Evolutionary conservation across 768 basidiomycete genomes (phyloP).

Genomic region (Boletus patriciae): DNA sequence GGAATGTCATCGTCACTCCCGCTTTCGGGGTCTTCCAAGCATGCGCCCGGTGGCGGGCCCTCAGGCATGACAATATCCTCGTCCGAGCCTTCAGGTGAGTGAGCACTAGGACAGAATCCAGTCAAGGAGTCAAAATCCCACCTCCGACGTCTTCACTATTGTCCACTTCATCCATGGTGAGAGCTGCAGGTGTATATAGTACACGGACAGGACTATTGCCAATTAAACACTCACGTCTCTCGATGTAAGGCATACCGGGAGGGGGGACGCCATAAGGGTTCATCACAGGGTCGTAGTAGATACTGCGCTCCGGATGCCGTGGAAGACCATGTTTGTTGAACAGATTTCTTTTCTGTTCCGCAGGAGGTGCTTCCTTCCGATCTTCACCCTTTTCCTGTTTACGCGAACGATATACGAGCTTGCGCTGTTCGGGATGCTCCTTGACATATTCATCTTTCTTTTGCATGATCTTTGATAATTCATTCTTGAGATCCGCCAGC

Average conservation of each 20-base stretch:
- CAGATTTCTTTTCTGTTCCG: constrained; percentile 55
- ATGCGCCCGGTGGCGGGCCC: constrained; percentile 53
- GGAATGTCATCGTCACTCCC: constrained; percentile 81
- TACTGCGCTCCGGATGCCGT: constrained; percentile 85
- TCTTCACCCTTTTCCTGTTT: constrained; percentile 43
- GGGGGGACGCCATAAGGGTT: constrained; percentile 94
- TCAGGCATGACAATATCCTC: constrained; percentile 68
- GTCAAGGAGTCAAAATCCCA: constrained; percentile 16
- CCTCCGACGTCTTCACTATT: constrained; percentile 61
- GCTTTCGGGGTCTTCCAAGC: constrained; percentile 40
- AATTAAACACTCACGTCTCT: constrained; percentile 63
- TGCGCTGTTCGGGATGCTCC: constrained; percentile 90
- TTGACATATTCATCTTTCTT: constrained; percentile 91
- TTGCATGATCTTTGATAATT: constrained; percentile 76
- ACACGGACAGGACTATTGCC: not conserved
- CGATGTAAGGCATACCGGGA: constrained; percentile 95
- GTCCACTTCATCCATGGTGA: constrained; percentile 60
- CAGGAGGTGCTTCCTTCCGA: constrained; percentile 41
- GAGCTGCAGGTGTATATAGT: constrained; percentile 41
- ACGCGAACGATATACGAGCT: constrained; percentile 71
- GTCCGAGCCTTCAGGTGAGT: constrained; percentile 33
- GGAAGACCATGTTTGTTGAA: constrained; percentile 86
- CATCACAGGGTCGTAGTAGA: constrained; percentile 91
- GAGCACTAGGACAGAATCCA: not conserved
- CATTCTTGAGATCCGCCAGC: constrained; percentile 68